A percentile compares a stretch with the other conserved stretches of the same genome.
These are phyloP conservation scores for Blepharisma japonicum DNA, from an alignment of 73 alveolate genomes.

Conservation along the genomic window DNA sequence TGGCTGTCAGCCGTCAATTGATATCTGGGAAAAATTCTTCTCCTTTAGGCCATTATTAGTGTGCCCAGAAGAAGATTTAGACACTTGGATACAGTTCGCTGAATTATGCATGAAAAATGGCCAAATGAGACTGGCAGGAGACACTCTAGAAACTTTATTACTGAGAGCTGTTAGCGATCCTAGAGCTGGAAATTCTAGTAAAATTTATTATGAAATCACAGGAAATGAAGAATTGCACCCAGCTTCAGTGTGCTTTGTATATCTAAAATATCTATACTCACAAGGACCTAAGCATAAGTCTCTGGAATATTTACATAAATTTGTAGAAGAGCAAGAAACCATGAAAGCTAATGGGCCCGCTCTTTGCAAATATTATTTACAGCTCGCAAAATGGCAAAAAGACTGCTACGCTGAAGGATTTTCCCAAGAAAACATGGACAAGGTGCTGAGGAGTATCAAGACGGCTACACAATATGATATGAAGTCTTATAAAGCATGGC, in stretches of 20 bases:
- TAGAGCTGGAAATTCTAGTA: background rate
- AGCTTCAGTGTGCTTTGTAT: constrained; percentile 23
- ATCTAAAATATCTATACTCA: constrained; percentile 22
- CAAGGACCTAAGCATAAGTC: constrained; percentile 7
- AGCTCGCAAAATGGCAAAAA: constrained; percentile 76
- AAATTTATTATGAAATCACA: constrained; percentile 7
- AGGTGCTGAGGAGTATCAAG: constrained; percentile 63
- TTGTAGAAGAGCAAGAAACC: constrained; percentile 31
- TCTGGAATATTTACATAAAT: background rate
- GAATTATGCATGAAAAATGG: constrained; percentile 28
- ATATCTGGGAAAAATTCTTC: constrained; percentile 71
- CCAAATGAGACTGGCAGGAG: constrained; percentile 24
- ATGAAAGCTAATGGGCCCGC: background rate
- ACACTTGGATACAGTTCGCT: constrained; percentile 32
- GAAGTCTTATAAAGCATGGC: constrained; percentile 86
- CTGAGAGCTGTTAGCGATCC: background rate
- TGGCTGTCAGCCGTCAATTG: constrained; percentile 65
- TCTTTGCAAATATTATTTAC: constrained; percentile 55
- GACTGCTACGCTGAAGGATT: background rate
- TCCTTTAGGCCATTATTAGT: constrained; percentile 76
- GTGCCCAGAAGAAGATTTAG: constrained; percentile 66
- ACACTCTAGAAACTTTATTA: constrained; percentile 18
- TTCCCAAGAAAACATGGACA: constrained; percentile 27
- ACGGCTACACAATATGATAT: constrained; percentile 70
- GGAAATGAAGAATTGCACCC: constrained; percentile 30